Conservation (phyloP, 139 green algal species). For the Tetraselmis chui region DNA sequence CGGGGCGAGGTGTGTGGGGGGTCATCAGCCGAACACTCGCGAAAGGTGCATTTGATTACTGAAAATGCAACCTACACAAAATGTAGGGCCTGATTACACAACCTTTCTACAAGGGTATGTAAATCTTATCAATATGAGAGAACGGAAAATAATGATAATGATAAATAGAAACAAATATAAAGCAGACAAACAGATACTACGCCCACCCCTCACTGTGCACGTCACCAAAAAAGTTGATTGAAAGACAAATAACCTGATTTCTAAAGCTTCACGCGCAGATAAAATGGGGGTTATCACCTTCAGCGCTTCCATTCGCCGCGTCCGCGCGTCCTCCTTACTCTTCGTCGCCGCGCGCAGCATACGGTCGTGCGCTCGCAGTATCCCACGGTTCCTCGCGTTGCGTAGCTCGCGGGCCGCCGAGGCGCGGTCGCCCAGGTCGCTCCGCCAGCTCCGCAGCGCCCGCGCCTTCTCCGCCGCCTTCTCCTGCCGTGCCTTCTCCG, state of each 20-base stretch:
- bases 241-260: background rate
- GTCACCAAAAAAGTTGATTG: background rate
- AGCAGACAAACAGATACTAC: too few species aligned
- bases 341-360: constrained; percentile 39
- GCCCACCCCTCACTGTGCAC: too few species aligned
- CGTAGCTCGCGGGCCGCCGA: constrained; percentile 13
- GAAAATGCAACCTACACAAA: too few species aligned
- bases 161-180: too few species aligned
- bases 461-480: constrained; percentile 24
- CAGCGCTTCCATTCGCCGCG: constrained; percentile 55
- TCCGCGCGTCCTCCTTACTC: constrained; percentile 25
- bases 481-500: constrained; percentile 35
- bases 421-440: background rate
- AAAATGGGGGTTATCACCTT: constrained; percentile 27
- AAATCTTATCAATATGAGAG: too few species aligned
- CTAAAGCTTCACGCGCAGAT: too few species aligned
- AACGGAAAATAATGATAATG: too few species aligned
- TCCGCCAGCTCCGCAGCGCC: constrained; percentile 12
- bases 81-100: too few species aligned
- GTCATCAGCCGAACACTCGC: too few species aligned
- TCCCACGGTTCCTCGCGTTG: constrained; percentile 27
- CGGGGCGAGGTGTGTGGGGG: too few species aligned
- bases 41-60: too few species aligned
- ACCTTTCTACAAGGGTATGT: too few species aligned
- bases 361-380: constrained; percentile 50